These are phyloP conservation scores for Botrytis fabae DNA, from an alignment of 2,329 filamentous ascomycete species.

Conservation along the genomic window DNA sequence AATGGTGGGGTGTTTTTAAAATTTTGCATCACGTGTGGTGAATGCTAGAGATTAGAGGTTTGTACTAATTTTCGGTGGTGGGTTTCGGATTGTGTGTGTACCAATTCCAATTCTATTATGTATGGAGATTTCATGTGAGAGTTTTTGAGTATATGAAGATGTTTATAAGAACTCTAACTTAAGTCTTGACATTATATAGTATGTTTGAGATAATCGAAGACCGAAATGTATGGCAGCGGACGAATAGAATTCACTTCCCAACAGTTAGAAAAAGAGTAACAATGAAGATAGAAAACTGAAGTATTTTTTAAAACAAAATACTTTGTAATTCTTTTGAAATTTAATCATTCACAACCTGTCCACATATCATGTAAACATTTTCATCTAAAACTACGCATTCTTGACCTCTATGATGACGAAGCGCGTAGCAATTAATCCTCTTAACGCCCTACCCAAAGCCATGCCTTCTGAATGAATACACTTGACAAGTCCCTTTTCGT, in stretches of 20 bases:
- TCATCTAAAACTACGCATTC: conserved; percentile 13
- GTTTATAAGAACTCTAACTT: not conserved
- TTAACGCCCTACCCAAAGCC: conserved; percentile 18
- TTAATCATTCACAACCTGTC: not conserved
- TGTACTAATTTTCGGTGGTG: not conserved
- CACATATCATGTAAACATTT: conserved; percentile 11
- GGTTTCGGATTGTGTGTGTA: not conserved
- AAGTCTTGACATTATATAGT: not conserved
- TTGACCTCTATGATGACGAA: conserved; percentile 2
- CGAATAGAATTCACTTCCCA: not conserved
- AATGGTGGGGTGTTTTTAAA: conserved; percentile 13
- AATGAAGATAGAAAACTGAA: not conserved
- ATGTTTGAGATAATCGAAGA: not conserved
- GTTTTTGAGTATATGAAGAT: not conserved
- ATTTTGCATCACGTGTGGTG: conserved; percentile 1
- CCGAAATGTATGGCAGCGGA: not conserved
- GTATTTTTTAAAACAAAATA: not conserved
- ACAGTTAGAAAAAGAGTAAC: not conserved
- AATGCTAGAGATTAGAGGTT: not conserved
- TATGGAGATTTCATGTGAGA: not conserved
- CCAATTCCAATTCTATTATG: not conserved
- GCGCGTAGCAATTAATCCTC: not conserved
- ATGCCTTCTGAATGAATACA: conserved; percentile 16
- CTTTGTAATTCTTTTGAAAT: not conserved
- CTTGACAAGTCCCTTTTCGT: conserved; percentile 3